Conservation (phyloP, 2,329 filamentous ascomycete species). For the Sphaerostilbella broomeana region DNA sequence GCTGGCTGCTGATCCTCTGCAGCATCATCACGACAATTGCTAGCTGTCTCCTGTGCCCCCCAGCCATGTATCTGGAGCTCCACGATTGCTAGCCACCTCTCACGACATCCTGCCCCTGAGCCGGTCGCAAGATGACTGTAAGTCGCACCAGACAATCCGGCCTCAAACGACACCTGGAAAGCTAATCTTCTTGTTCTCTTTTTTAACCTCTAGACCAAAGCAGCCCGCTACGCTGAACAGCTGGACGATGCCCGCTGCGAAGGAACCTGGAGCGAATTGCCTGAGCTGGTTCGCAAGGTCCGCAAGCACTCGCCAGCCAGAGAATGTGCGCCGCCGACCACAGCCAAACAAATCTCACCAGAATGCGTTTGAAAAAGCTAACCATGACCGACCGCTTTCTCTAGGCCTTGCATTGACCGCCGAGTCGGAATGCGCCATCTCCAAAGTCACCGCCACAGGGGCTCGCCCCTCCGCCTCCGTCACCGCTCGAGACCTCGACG, state of each 20-base stretch:
- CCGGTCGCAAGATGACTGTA: constrained; percentile 31
- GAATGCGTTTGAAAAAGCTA: constrained; percentile 5
- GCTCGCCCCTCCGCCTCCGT: constrained; percentile 37
- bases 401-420: constrained; percentile 64
- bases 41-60: not conserved
- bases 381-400: not conserved
- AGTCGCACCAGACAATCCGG: constrained; percentile 13
- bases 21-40: not conserved
- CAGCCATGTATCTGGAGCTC: constrained; percentile 19
- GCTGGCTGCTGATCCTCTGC: constrained; percentile 1
- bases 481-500: constrained; percentile 38
- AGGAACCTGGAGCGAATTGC: constrained; percentile 78
- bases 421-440: constrained; percentile 60
- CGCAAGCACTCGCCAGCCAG: constrained; percentile 86
- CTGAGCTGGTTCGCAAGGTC: constrained; percentile 86
- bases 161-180: constrained; percentile 1
- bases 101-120: constrained; percentile 18
- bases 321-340: constrained; percentile 56
- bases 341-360: constrained; percentile 13
- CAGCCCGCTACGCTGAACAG: constrained; percentile 69
- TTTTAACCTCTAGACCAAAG: constrained; percentile 54
- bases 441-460: constrained; percentile 41
- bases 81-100: constrained; percentile 17
- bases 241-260: constrained; percentile 84
- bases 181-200: constrained; percentile 18